Percentiles rank a stretch among this genome's conserved stretches.
Conservation (phyloP, 495 filamentous ascomycete species). For the Aspergillus leporis region DNA sequence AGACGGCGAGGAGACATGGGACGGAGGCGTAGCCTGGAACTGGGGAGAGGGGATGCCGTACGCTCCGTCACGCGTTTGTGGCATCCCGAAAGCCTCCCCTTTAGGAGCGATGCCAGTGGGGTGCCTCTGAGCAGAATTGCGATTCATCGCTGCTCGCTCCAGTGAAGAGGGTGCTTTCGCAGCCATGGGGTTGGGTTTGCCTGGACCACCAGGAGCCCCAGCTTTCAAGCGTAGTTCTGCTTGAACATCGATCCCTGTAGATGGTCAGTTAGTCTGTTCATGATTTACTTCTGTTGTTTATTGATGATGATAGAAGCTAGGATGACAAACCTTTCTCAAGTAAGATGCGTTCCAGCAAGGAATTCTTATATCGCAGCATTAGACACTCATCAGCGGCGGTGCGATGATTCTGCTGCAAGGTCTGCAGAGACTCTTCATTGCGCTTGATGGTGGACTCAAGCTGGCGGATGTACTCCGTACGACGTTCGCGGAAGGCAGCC, state of each 20-base stretch:
- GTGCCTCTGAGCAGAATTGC: slow-evolving; percentile 68
- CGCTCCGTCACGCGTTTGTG: slow-evolving; percentile 52
- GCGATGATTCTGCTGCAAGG: slow-evolving; percentile 89
- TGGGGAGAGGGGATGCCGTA: slow-evolving; percentile 57
- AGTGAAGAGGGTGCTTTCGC: slow-evolving; percentile 63
- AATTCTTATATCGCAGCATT: slow-evolving; percentile 99
- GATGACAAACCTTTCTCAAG: slow-evolving; percentile 82
- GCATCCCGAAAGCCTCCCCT: slow-evolving; percentile 58
- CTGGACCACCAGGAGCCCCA: slow-evolving; percentile 62
- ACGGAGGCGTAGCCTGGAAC: slow-evolving; percentile 78
- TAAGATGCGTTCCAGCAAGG: slow-evolving; percentile 88
- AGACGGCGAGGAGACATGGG: slow-evolving; percentile 74
- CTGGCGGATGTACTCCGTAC: slow-evolving; percentile 99
- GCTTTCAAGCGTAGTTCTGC: slow-evolving; percentile 90
- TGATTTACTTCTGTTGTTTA: not conserved
- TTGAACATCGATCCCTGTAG: slow-evolving; percentile 90
- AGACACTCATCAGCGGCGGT: slow-evolving; percentile 95
- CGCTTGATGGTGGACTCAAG: slow-evolving; percentile 96
- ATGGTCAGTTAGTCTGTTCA: slow-evolving; percentile 22
- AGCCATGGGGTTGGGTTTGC: slow-evolving; percentile 55
- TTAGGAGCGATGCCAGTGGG: slow-evolving; percentile 71
- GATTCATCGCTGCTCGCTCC: slow-evolving; percentile 71
- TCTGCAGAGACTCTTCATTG: slow-evolving; percentile 90
- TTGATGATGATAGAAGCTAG: not conserved
- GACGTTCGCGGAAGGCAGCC: slow-evolving; percentile 92